phyloP scores from a whole-genome alignment of 192 early-diverging fungal species.

The Podila epigama region DNA sequence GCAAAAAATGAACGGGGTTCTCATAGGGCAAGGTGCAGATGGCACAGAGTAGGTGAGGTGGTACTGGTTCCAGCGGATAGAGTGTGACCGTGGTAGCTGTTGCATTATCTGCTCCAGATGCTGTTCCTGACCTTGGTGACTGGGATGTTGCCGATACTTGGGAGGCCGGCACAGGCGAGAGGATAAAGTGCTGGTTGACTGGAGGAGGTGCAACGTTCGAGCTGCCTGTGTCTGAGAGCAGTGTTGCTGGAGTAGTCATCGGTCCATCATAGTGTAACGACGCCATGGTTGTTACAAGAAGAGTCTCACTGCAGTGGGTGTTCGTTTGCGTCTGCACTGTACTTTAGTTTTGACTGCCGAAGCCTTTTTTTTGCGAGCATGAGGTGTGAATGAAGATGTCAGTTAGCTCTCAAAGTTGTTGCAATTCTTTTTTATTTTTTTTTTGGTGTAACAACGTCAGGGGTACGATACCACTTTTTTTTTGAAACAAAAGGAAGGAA shows the following conservation, averaged over 20 bases:
- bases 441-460: neutral
- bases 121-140: neutral
- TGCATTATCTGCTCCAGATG: neutral
- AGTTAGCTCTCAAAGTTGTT: too few species aligned
- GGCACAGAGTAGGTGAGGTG: conserved; percentile 33
- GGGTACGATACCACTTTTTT: neutral
- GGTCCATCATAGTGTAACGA: neutral
- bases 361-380: too few species aligned
- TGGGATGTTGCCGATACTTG: conserved; percentile 4
- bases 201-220: too few species aligned
- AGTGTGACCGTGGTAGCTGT: conserved; percentile 10
- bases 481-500: neutral
- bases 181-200: conserved; percentile 12
- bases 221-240: neutral
- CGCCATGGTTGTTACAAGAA: too few species aligned
- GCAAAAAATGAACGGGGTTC: conserved; percentile 48
- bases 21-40: conserved; percentile 45
- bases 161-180: conserved; percentile 37
- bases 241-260: neutral
- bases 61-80: conserved; percentile 39
- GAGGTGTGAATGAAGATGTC: neutral
- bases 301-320: too few species aligned
- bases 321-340: too few species aligned
- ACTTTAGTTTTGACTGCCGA: too few species aligned
- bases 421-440: too few species aligned